These are phyloP conservation scores for Amaranthus palmeri DNA, from an alignment of 148 eudicot species.

Conservation along the genomic window DNA sequence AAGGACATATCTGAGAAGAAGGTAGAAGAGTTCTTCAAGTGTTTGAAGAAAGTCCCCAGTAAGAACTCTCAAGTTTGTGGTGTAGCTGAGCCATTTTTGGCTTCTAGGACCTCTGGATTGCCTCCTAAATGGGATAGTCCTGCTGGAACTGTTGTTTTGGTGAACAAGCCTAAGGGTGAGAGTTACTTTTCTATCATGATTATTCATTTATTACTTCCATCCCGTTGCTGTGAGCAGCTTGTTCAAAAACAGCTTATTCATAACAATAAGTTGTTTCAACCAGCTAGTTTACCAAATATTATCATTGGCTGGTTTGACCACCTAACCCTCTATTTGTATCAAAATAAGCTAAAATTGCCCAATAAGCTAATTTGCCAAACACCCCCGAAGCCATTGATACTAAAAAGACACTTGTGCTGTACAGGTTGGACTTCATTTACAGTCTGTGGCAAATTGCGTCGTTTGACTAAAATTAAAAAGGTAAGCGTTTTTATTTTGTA, in stretches of 20 bases:
- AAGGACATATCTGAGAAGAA: constrained; percentile 66
- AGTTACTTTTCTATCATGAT: not conserved
- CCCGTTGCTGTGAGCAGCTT: too few relatives aligned
- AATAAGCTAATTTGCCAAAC: too few relatives aligned
- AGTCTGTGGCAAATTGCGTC: constrained; percentile 94
- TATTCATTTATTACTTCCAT: not conserved
- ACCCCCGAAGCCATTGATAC: too few relatives aligned
- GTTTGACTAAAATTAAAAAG: constrained; percentile 85
- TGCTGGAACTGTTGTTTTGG: constrained; percentile 72
- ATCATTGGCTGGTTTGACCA: too few relatives aligned
- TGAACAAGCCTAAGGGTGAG: constrained; percentile 94
- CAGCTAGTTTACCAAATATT: too few relatives aligned
- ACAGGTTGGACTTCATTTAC: constrained; percentile 99
- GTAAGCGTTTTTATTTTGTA: constrained; percentile 27
- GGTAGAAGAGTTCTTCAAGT: constrained; percentile 86
- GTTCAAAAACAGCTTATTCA: too few relatives aligned
- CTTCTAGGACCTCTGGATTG: constrained; percentile 68
- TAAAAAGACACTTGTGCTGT: constrained; percentile 8
- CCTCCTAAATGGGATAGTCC: constrained; percentile 85
- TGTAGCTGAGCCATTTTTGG: constrained; percentile 58
- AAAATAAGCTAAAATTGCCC: too few relatives aligned
- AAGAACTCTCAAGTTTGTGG: constrained; percentile 36
- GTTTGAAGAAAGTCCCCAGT: constrained; percentile 82
- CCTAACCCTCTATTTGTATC: too few relatives aligned
- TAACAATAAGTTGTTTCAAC: too few relatives aligned